Evolutionary conservation across 2,329 filamentous ascomycete genomes (phyloP), one percentile per base, ranked within the genome.

Genomic region (Emmonsiellopsis sp.): DNA sequence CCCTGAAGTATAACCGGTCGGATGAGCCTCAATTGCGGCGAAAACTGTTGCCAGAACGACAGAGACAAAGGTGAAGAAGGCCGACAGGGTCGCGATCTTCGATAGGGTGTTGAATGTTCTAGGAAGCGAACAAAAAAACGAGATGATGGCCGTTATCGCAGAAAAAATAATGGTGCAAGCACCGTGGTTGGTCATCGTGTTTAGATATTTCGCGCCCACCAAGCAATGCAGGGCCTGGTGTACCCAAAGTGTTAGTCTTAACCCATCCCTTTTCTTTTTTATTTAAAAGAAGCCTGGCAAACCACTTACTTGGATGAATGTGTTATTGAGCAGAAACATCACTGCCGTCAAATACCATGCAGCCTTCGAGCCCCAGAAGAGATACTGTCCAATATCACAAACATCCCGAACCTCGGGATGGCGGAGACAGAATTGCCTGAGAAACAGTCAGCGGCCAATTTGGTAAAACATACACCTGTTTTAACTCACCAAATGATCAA

Each of bases 301-400:
- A 17, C 40, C 56, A 13, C 61, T 62, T 63, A 78, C 84, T 71
- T 89, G 85, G 61, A 94, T 93, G 68, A 93, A 93, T 13, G 88
- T 95, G 68, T 95, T 96, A 78, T 96, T 96, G 57, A 95, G 70
- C 45, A 95, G 73, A 69, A 96, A 96, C 87, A 95, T 95, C 67
- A 88, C 73, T 1, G 88, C 90, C 1, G 82, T 85, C 53, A 77
- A 72, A 62, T 76, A 83, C 74, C 82, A 85, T 2, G 78, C 82
- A 81, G 85, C 88, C 55, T 80, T 82, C 68, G 88, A 84, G 59
- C 86, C 85, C 84, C 86, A 94, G 71, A 95, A 95, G 21, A 96
- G 81, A 79, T 91, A 91, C 69, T 95, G 88, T n/a, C 90, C 91
- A 65, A 96, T 87, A 66, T 96, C 91, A 66, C 90, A 95, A 11